A percentile compares a stretch with the other conserved stretches of the same genome.
Conservation (phyloP, 306 rosid genomes). For the Cicer judaicum region DNA sequence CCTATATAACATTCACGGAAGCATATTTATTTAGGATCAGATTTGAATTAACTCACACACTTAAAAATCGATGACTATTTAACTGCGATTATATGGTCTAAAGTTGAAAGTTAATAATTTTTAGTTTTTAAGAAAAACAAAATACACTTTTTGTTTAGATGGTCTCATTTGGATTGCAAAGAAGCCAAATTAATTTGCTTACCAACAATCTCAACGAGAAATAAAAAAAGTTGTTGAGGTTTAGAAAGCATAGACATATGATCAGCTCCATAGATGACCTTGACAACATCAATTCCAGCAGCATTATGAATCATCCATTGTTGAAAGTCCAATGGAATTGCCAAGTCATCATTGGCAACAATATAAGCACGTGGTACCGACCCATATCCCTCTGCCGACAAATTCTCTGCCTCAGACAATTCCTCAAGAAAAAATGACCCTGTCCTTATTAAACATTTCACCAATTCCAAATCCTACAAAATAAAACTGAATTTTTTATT, state of each 20-base stretch:
- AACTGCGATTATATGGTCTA: too few species aligned
- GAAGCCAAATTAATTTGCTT: not conserved
- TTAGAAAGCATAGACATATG: conserved; percentile 54
- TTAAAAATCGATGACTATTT: too few species aligned
- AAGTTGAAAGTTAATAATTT: too few species aligned
- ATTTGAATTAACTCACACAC: too few species aligned
- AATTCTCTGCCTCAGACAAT: conserved; percentile 43
- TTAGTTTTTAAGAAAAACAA: too few species aligned
- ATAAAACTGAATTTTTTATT: not conserved
- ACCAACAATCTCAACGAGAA: conserved; percentile 49
- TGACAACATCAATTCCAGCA: conserved; percentile 46
- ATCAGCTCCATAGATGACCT: conserved; percentile 56
- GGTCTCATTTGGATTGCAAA: too few species aligned
- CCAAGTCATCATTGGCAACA: conserved; percentile 45
- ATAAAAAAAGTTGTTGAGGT: conserved; percentile 41
- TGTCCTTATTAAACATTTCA: conserved; percentile 45
- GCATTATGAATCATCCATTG: conserved; percentile 62
- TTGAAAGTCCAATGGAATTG: conserved; percentile 43
- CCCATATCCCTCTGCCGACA: conserved; percentile 52
- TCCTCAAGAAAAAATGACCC: conserved; percentile 56
- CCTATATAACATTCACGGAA: not conserved
- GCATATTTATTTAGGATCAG: not conserved
- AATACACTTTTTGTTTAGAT: too few species aligned
- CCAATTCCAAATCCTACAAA: conserved; percentile 62
- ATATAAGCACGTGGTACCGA: conserved; percentile 48